phyloP scores from a whole-genome alignment of 352 stramenopile genomes.

The Phytophthora boehmeriae region DNA sequence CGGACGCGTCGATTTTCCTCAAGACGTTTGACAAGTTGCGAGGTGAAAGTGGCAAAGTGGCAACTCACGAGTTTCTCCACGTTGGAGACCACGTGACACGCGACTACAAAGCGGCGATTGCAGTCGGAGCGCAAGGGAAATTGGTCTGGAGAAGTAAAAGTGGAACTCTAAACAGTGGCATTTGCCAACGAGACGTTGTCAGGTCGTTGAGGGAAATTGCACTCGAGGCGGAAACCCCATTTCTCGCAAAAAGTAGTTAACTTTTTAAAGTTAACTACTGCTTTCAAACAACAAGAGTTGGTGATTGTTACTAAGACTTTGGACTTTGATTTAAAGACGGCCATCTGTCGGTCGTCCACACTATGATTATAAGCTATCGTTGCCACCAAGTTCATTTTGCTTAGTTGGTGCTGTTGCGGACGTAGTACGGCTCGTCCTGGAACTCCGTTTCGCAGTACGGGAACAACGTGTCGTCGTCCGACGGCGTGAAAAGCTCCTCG shows the following conservation, averaged over 20 bases:
- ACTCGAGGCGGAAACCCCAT: not conserved
- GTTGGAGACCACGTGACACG: conserved; percentile 60
- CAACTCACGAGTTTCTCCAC: conserved; percentile 46
- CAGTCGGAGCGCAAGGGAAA: conserved; percentile 43
- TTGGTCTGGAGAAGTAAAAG: conserved; percentile 40
- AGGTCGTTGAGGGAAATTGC: conserved; percentile 33
- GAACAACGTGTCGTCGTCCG: conserved; percentile 44
- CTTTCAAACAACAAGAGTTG: not conserved
- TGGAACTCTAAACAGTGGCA: not conserved
- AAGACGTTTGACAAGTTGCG: conserved; percentile 48
- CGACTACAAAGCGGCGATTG: conserved; percentile 60
- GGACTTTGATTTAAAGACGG: conserved; percentile 6
- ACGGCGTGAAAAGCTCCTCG: conserved; percentile 59
- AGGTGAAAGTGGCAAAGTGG: not conserved
- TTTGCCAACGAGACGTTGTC: conserved; percentile 34
- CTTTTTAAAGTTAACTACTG: not conserved
- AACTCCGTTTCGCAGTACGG: conserved; percentile 63
- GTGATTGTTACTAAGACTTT: too few relatives aligned
- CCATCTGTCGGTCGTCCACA: not conserved
- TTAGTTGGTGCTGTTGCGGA: conserved; percentile 40
- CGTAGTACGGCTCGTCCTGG: conserved; percentile 54
- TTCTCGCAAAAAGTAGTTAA: too few relatives aligned
- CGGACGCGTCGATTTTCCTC: conserved; percentile 58
- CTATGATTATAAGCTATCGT: conserved; percentile 10
- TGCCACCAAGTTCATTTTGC: not conserved